Conservation (phyloP, 2,329 filamentous ascomycete species). For the Aspergillus sp. region DNA sequence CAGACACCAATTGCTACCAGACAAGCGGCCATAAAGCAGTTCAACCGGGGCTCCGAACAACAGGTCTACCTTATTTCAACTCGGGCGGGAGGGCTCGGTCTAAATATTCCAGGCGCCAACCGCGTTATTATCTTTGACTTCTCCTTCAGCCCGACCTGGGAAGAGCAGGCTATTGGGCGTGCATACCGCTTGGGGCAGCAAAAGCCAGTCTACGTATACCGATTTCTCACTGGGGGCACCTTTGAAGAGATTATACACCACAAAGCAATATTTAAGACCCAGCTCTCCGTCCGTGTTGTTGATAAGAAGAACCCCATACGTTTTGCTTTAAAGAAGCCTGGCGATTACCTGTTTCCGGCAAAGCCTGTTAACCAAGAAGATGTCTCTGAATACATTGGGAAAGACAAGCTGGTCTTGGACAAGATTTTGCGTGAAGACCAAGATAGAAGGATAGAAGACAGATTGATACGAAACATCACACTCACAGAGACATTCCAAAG, state of each 20-base stretch:
- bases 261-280: slow-evolving; percentile 76
- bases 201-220: slow-evolving; percentile 82
- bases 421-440: slow-evolving; percentile 34
- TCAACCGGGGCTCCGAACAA: slow-evolving; percentile 59
- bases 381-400: slow-evolving; percentile 55
- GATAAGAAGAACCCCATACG: slow-evolving; percentile 78
- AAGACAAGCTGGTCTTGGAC: slow-evolving; percentile 63
- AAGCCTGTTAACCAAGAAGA: slow-evolving; percentile 53
- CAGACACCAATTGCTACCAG: slow-evolving; percentile 56
- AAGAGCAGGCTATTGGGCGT: slow-evolving; percentile 83
- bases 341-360: slow-evolving; percentile 61
- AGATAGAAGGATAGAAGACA: slow-evolving; percentile 12
- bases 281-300: slow-evolving; percentile 75
- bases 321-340: slow-evolving; percentile 56
- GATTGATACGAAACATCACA: slow-evolving; percentile 50
- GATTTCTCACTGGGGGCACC: slow-evolving; percentile 73
- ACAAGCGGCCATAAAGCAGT: slow-evolving; percentile 64
- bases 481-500: slow-evolving; percentile 72
- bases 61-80: slow-evolving; percentile 79
- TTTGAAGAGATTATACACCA: slow-evolving; percentile 75
- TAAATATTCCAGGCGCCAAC: slow-evolving; percentile 83
- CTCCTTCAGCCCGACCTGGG: slow-evolving; percentile 74
- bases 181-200: slow-evolving; percentile 82
- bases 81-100: slow-evolving; percentile 73
- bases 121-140: slow-evolving; percentile 85